Conservation (phyloP, 2,329 filamentous ascomycete species). For the Aspergillus sp. region DNA sequence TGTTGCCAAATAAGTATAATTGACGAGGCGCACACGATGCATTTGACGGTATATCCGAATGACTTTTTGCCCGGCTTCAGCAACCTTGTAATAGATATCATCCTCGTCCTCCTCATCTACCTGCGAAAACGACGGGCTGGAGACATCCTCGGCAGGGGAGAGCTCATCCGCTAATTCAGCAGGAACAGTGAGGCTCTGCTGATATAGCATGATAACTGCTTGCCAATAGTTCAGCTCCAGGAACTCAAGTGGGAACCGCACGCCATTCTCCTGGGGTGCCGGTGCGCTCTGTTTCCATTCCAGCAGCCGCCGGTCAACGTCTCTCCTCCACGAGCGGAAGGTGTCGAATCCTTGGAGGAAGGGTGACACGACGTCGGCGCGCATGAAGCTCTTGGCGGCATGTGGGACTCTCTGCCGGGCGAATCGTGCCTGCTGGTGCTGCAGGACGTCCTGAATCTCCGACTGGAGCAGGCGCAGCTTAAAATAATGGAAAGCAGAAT, state of each 20-base stretch:
- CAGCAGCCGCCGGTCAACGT: slow-evolving; percentile 78
- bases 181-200: slow-evolving; percentile 84
- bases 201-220: slow-evolving; percentile 90
- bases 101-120: slow-evolving; percentile 70
- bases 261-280: slow-evolving; percentile 74
- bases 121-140: slow-evolving; percentile 52
- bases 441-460: slow-evolving; percentile 89
- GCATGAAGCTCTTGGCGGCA: slow-evolving; percentile 69
- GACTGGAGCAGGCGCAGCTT: slow-evolving; percentile 85
- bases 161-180: slow-evolving; percentile 79
- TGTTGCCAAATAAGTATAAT: slow-evolving; percentile 93
- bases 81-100: slow-evolving; percentile 88
- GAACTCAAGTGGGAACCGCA: slow-evolving; percentile 86
- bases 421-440: slow-evolving; percentile 84
- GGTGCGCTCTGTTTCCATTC: slow-evolving; percentile 87
- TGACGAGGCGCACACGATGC: slow-evolving; percentile 83
- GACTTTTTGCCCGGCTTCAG: slow-evolving; percentile 91
- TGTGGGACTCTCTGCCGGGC: slow-evolving; percentile 67
- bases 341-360: slow-evolving; percentile 82
- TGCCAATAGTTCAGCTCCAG: slow-evolving; percentile 97
- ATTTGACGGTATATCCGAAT: slow-evolving; percentile 86
- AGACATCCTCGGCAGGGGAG: slow-evolving; percentile 57
- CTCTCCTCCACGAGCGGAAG: slow-evolving; percentile 82
- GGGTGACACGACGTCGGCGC: slow-evolving; percentile 75
- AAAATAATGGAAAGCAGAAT: slow-evolving; percentile 89